Base-by-base conservation (phyloP, 345 rosid genomes). In the Moricandia moricandioides region DNA sequence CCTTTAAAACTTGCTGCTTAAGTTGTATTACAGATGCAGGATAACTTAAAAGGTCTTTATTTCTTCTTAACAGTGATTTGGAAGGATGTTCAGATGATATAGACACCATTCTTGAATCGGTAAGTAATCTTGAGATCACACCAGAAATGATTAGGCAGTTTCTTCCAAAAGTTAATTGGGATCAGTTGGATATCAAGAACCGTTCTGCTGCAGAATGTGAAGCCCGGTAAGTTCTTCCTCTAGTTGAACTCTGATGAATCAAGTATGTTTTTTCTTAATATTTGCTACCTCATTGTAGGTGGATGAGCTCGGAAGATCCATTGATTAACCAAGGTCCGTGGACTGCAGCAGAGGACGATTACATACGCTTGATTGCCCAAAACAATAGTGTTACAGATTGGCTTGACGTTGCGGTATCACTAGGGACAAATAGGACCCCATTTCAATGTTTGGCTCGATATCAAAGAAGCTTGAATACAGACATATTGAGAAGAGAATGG, bases 181-280 rank as follows among this genome's bases (percentile, higher is more conserved):
- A 88, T 77, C 86, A 82, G 11, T 63, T 92, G 76, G 89, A 82
- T 69, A 82, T 84, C 13, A 60, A 58, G 21, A 84, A 85, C 81
- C 92, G 83, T 47, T 79, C 86, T 66, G 95, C 88, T 76, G 83
- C 91, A 56, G 98, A 90, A 82, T 92, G 98, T 77, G 87, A 85
- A 83, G 84, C 91, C 55, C 88, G 81, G 98, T 92, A 84, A 78
- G 80, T 59, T 67, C 26, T 51, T 43, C 51, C 57, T 71, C 26
- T 61, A 40, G 1, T 7, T 14, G 5, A 45, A 16, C 11, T 47
- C 24, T 60, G 7, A 59, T 31, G 39, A 35, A 26, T 29, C 4
- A 43, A 12, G 13, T 74, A 16, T 63, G 31, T 14, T 8, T 40
- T 37, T 6, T 57, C 49, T 27, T 14, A 54, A 40, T 39, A 0